Base-by-base conservation (phyloP, 306 rosid genomes). In the Fragaria iinumae region DNA sequence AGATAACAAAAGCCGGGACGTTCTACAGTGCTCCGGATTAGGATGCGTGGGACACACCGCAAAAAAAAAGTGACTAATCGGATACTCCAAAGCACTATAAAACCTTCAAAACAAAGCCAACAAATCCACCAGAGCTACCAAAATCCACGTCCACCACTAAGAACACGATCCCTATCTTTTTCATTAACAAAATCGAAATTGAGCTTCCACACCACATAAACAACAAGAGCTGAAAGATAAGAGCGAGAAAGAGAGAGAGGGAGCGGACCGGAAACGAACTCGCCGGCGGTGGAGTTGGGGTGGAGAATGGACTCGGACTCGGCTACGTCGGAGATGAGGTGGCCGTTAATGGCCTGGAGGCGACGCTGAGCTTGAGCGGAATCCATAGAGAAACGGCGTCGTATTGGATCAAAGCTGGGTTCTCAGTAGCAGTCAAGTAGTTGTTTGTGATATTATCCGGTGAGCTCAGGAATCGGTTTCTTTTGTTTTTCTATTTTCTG, bases 361-460 rank as follows among this genome's bases (percentile, higher is more conserved):
- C 99, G 97, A 77, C 97, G 97, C 47, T 84, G 90, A 39, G 93
- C 85, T 72, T 88, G 77, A 43, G 87, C 2, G n/a, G 86, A 83
- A 83, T 94, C 97, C 98, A 60, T 60, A 38, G 13, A 2, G 1
- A 12, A 23, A 11, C 64, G 38, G 4, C 38, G 34, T 60, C 18
- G 62, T 55, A 1, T n/a, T 53, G 62, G 62, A 55, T 55, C 62
- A 53, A 8, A 53, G 57, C 57, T 17, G n/a, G 56, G 56, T 21
- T 50, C 9, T 17, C 25, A 53, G 60, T 1, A 53, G 27, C 7
- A 53, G 59, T 2, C 17, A 5, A 20, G 60, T 20, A 20, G 11
- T 32, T 29, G 32, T 29, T 53, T 53, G 63, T 20, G 32, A 56
- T 72, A 10, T 72, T 32, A 52, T 34, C 64, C 16, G 16, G 49